Conservation (phyloP, 495 filamentous ascomycete species). For the Tuber aestivum region DNA sequence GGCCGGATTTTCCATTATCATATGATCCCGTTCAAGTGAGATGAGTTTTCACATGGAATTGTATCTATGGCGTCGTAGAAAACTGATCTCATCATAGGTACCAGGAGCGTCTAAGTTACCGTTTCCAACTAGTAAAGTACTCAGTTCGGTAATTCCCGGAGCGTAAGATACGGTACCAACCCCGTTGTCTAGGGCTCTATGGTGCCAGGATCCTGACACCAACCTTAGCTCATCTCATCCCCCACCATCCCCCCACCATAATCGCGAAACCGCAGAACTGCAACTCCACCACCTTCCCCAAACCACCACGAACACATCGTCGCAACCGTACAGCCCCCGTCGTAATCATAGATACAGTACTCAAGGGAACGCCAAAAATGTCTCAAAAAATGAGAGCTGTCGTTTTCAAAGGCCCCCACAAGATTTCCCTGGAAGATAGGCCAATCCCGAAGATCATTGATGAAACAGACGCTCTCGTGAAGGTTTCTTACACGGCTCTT, state of each 20-base stretch:
- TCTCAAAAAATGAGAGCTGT: conserved; percentile 59
- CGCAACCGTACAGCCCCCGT: neutral
- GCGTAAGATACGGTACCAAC: neutral
- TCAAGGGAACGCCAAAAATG: conserved; percentile 24
- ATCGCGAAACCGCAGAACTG: neutral
- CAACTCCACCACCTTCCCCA: neutral
- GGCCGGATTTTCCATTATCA: neutral
- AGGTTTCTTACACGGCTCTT: conserved; percentile 76
- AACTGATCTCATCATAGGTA: neutral
- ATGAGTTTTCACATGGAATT: neutral
- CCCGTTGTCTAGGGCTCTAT: neutral
- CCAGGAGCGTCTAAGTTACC: neutral
- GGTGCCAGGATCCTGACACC: neutral
- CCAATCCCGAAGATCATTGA: conserved; percentile 62
- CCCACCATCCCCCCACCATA: neutral
- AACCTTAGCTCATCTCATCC: neutral
- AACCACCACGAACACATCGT: neutral
- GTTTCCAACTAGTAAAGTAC: no score
- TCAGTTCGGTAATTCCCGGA: no score
- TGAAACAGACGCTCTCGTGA: conserved; percentile 72
- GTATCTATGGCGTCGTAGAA: neutral
- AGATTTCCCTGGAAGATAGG: conserved; percentile 59
- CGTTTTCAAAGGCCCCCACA: conserved; percentile 60
- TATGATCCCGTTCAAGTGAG: neutral
- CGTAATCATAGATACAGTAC: neutral